Evolutionary conservation across 2,329 filamentous ascomycete species (phyloP), one percentile per base, ranked within the genome.

Genomic region (Xylariaceae sp.): DNA sequence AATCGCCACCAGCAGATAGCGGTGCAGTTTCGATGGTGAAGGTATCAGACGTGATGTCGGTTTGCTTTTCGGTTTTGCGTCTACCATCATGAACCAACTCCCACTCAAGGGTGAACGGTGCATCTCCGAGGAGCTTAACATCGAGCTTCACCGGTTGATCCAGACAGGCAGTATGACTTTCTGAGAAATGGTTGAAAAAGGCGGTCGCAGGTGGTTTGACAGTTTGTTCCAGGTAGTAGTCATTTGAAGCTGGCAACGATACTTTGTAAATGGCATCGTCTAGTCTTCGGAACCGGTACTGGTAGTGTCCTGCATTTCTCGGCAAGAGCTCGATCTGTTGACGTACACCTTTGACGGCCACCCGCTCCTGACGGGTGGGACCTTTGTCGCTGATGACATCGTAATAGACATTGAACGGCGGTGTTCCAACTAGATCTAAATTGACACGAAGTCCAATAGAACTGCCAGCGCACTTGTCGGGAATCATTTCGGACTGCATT

Each of bases 401-500:
- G 68, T 97, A 99, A 18, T 78, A 76, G 42, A 99, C 77, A n/a
- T 78, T 76, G 72, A 99, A 99, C 1, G 93, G 93, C 42, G 95
- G 93, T 0, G 91, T 96, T 55, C 94, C 94, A 28, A 93, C 88
- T 38, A 99, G 78, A 66, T 97, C 91, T 45, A 99, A 75, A 64
- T 94, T 88, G 40, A 99, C 89, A 11, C 88, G 83, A 49, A 99
- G 80, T 39, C 94, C 94, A 56, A 99, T 89, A 0, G 94, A 90
- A 65, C 91, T 96, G 44, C 92, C 91, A 34, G 92, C 93, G 68
- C 94, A 99, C 67, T 95, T 96, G 70, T 99, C 94, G 47, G 90
- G 88, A 41, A 99, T 91, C 56, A 91, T 87, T 61, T 96, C 88
- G 6, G 84, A 79, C 31, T 80, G 81, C 45, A 99, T 75, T 5